phyloP scores from a whole-genome alignment of 179 eudicot species.

The Nepenthes alata region DNA sequence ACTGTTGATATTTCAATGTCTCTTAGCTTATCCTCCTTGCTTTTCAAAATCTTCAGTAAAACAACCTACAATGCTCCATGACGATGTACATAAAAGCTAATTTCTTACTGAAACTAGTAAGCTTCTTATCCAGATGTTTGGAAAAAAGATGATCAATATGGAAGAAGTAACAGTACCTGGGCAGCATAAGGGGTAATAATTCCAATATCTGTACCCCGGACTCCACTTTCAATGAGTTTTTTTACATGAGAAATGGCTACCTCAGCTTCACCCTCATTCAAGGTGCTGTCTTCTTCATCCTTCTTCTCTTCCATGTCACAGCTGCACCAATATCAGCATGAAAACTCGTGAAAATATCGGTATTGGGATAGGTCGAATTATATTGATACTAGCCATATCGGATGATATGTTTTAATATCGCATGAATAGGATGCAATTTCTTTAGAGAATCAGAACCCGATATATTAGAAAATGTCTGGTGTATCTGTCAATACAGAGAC shows the following conservation, averaged over 20 bases:
- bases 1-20: slow-evolving; percentile 91
- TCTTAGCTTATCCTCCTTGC: slow-evolving; percentile 58
- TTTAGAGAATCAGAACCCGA: no score
- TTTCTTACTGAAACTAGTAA: no score
- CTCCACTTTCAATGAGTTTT: slow-evolving; percentile 79
- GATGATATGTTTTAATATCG: no score
- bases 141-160: neutral
- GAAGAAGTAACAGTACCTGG: slow-evolving; percentile 34
- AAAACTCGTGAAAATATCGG: neutral
- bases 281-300: slow-evolving; percentile 95
- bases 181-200: slow-evolving; percentile 95
- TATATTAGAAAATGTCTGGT: no score
- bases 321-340: slow-evolving; percentile 18
- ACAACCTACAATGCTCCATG: slow-evolving; percentile 49
- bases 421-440: no score
- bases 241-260: slow-evolving; percentile 86
- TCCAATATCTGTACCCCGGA: slow-evolving; percentile 78
- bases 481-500: no score
- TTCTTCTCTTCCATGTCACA: slow-evolving; percentile 99
- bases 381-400: no score
- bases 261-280: slow-evolving; percentile 95
- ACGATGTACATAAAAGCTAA: neutral
- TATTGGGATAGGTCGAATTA: no score
- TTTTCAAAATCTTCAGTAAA: slow-evolving; percentile 54
- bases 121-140: neutral